Percentiles rank a stretch among this genome's conserved stretches.
Evolutionary conservation across 2,329 filamentous ascomycete species (phyloP).

Genomic region (Gaeumannomyces sp.): DNA sequence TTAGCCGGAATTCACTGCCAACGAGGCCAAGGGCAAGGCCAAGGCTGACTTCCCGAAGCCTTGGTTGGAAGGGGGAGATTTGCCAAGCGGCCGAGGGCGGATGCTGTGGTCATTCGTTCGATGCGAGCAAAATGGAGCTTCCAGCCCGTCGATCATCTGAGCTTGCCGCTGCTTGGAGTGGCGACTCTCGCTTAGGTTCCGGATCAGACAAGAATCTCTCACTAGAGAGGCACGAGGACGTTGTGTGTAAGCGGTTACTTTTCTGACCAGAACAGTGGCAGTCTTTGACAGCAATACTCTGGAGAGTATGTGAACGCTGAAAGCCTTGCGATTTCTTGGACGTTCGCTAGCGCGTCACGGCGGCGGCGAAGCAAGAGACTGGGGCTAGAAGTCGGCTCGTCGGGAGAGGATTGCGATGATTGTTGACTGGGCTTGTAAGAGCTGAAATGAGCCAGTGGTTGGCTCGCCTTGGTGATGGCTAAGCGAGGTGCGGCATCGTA

Average conservation of each 20-base stretch:
- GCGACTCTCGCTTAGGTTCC: not conserved
- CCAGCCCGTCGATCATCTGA: not conserved
- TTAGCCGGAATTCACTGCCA: slow-evolving; percentile 8
- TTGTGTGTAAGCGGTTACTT: too few species aligned
- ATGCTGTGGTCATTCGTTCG: not conserved
- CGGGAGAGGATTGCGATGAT: not conserved
- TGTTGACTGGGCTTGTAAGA: not conserved
- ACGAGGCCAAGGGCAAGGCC: slow-evolving; percentile 6
- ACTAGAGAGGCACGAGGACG: too few species aligned
- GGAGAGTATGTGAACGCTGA: too few species aligned
- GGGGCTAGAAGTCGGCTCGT: not conserved
- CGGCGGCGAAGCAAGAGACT: not conserved
- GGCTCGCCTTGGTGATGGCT: not conserved
- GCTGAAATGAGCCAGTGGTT: not conserved
- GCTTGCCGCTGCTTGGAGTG: too few species aligned
- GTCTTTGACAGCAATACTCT: too few species aligned
- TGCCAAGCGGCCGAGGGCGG: not conserved
- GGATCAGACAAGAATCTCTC: too few species aligned
- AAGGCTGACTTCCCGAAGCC: slow-evolving; percentile 3
- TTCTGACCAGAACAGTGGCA: too few species aligned
- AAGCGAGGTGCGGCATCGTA: not conserved
- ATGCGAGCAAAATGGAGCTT: not conserved
- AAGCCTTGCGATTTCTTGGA: too few species aligned
- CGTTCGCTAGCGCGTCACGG: too few species aligned
- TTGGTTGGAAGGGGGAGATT: not conserved